Conservation (phyloP, 2,329 filamentous ascomycete species). For the Penicillium sp. region DNA sequence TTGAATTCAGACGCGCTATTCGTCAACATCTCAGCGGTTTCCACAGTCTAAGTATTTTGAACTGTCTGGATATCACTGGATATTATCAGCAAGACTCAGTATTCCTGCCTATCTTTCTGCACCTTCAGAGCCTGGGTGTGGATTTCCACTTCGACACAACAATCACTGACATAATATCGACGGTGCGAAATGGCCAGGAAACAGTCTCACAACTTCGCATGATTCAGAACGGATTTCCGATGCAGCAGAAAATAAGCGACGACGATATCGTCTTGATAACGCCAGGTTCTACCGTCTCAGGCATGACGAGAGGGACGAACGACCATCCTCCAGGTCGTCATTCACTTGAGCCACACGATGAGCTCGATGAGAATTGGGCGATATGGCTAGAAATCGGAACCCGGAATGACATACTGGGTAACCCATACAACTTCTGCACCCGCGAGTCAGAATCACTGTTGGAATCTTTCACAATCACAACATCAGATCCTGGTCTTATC, state of each 20-base stretch:
- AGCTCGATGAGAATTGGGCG: slow-evolving; percentile 43
- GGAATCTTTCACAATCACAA: slow-evolving; percentile 45
- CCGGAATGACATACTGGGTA: slow-evolving; percentile 34
- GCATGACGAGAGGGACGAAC: slow-evolving; percentile 37
- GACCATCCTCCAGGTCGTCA: slow-evolving; percentile 26
- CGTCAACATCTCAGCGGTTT: slow-evolving; percentile 24
- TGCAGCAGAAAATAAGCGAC: slow-evolving; percentile 20
- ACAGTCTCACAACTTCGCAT: slow-evolving; percentile 24
- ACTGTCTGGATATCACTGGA: slow-evolving; percentile 20
- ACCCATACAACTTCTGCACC: slow-evolving; percentile 44
- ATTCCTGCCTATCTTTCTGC: slow-evolving; percentile 24
- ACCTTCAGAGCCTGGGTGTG: slow-evolving; percentile 24
- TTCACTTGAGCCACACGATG: slow-evolving; percentile 24
- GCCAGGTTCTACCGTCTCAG: slow-evolving; percentile 41
- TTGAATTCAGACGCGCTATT: slow-evolving; percentile 28
- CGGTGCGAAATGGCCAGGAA: slow-evolving; percentile 10
- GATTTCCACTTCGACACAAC: slow-evolving; percentile 29
- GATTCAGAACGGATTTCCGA: background rate
- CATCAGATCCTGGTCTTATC: slow-evolving; percentile 22
- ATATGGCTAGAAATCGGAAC: slow-evolving; percentile 44
- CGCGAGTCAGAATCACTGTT: slow-evolving; percentile 38
- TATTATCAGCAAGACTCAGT: slow-evolving; percentile 30
- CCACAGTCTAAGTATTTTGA: slow-evolving; percentile 16
- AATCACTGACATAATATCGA: slow-evolving; percentile 27
- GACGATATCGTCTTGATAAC: slow-evolving; percentile 44